Conservation (phyloP, 2,329 filamentous ascomycete genomes). For the Colletotrichum trifolii region DNA sequence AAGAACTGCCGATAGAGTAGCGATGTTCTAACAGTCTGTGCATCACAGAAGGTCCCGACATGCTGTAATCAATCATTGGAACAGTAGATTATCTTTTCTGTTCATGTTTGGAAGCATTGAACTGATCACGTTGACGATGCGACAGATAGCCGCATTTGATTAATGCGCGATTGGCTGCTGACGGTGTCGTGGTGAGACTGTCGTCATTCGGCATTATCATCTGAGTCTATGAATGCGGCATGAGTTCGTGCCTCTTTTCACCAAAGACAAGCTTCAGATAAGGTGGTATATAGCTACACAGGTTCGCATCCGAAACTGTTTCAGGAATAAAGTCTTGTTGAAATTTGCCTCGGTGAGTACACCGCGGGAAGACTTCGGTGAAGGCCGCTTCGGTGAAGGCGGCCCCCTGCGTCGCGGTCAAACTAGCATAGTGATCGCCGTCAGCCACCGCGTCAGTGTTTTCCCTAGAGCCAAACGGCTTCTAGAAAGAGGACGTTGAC, state of each 20-base stretch:
- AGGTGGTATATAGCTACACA: background rate
- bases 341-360: background rate
- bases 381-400: background rate
- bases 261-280: slow-evolving; percentile 4
- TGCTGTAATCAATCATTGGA: background rate
- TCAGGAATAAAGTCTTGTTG: no score
- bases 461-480: no score
- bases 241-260: background rate
- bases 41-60: background rate
- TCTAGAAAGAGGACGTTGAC: no score
- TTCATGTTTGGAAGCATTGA: background rate
- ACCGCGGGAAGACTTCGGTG: background rate
- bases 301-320: no score
- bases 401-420: no score
- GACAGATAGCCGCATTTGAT: background rate
- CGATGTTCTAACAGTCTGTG: background rate
- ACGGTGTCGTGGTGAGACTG: slow-evolving; percentile 15
- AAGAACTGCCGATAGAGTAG: background rate
- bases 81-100: background rate
- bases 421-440: no score
- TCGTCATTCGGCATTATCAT: slow-evolving; percentile 24
- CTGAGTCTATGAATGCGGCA: background rate
- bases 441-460: no score
- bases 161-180: slow-evolving; percentile 16
- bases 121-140: slow-evolving; percentile 12